Conservation (phyloP, 2,329 filamentous ascomycete genomes). For the Pleomassaria siparia region DNA sequence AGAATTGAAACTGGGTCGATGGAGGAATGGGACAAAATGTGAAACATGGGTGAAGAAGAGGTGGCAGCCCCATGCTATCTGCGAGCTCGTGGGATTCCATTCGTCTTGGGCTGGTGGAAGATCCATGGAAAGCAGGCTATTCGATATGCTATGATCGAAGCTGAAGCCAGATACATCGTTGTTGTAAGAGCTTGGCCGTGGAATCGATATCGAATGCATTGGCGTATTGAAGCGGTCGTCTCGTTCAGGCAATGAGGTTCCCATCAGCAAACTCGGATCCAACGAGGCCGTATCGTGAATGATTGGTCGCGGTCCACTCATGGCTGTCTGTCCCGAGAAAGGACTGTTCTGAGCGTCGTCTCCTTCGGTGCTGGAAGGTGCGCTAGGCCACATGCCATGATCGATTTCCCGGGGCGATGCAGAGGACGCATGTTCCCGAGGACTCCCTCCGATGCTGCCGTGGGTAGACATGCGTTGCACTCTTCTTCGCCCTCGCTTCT, state of each 20-base stretch:
- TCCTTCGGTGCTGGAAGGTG: neutral
- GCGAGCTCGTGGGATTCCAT: neutral
- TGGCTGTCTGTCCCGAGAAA: neutral
- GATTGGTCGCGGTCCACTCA: neutral
- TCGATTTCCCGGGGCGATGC: neutral
- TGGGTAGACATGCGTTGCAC: neutral
- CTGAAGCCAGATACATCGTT: neutral
- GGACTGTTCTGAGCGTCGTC: neutral
- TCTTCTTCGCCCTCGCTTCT: conserved; percentile 3
- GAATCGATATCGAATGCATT: neutral
- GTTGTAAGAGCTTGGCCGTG: neutral
- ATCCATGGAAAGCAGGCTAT: neutral
- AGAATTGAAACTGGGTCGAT: conserved; percentile 13
- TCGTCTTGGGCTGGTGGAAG: neutral
- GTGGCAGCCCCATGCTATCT: neutral
- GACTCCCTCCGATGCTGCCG: neutral
- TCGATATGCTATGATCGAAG: neutral
- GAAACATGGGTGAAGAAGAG: neutral
- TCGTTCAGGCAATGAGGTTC: neutral
- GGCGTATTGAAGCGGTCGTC: neutral
- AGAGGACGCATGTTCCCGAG: neutral
- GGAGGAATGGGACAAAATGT: conserved; percentile 1
- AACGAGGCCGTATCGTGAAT: neutral
- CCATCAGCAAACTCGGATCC: neutral
- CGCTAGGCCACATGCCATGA: neutral